Evolutionary conservation across 129 eudicot genomes (phyloP).

Genomic region (Calendula officinalis): DNA sequence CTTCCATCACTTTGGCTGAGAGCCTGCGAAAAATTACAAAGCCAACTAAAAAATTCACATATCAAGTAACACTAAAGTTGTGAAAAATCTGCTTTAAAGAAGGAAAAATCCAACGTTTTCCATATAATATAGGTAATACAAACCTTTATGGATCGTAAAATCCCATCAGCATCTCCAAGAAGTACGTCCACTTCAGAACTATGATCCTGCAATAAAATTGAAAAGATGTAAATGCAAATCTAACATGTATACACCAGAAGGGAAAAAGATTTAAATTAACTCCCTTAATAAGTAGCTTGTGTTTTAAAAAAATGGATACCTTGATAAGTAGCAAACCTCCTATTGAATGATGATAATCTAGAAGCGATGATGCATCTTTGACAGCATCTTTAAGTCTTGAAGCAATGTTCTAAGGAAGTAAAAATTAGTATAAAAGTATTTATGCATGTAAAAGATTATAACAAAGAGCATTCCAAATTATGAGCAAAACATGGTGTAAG

Average conservation of each 20-base stretch:
- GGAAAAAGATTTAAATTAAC: not conserved
- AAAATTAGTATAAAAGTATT: slow-evolving; percentile 4
- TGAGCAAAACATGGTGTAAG: slow-evolving; percentile 8
- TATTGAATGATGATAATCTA: slow-evolving; percentile 60
- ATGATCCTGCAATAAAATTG: slow-evolving; percentile 45
- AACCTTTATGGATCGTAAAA: slow-evolving; percentile 82
- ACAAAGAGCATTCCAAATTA: not conserved
- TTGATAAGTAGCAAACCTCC: slow-evolving; percentile 71
- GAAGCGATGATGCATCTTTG: slow-evolving; percentile 50
- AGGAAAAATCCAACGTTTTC: not conserved
- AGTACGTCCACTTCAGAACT: slow-evolving; percentile 55
- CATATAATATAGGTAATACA: slow-evolving; percentile 14
- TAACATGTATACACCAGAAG: slow-evolving; percentile 3
- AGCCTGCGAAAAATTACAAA: slow-evolving; percentile 41
- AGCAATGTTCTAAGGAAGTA: slow-evolving; percentile 44
- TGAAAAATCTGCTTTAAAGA: not conserved
- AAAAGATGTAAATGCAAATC: slow-evolving; percentile 6
- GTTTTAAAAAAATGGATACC: slow-evolving; percentile 52
- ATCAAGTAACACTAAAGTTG: slow-evolving; percentile 5
- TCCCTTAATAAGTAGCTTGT: not conserved
- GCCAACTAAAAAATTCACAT: slow-evolving; percentile 25
- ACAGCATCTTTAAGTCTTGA: slow-evolving; percentile 62
- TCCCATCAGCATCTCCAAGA: slow-evolving; percentile 63
- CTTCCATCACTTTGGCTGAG: slow-evolving; percentile 96
- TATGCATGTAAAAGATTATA: not conserved